Conservation (phyloP, 805 yeast species). For the Millerozyma acaciae region DNA sequence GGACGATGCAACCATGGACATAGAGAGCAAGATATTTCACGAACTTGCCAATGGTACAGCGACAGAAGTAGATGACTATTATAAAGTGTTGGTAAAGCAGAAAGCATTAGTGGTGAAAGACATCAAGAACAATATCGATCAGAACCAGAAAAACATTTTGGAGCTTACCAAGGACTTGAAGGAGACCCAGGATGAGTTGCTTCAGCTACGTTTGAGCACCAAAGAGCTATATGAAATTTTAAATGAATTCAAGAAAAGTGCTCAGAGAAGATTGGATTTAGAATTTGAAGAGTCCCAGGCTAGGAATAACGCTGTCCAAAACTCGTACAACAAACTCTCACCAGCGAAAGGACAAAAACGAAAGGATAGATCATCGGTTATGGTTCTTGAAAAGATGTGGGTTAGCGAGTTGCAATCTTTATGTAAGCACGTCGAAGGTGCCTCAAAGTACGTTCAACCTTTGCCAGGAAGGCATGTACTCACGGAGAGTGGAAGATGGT, state of each 20-base stretch:
- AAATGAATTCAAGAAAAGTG: conserved; percentile 55
- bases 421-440: conserved; percentile 86
- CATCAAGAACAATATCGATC: conserved; percentile 54
- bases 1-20: conserved; percentile 8
- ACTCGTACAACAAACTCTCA: conserved; percentile 9
- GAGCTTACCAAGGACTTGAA: conserved; percentile 58
- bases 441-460: conserved; percentile 72
- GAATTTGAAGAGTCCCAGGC: conserved; percentile 30
- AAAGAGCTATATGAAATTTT: conserved; percentile 58
- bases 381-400: conserved; percentile 80
- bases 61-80: conserved; percentile 65
- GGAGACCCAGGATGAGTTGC: conserved; percentile 61
- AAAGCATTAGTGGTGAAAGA: conserved; percentile 50
- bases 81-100: conserved; percentile 48
- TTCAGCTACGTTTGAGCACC: conserved; percentile 56
- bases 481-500: conserved; percentile 80
- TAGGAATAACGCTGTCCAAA: conserved; percentile 7
- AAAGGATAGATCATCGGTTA: conserved; percentile 63
- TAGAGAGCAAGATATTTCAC: conserved; percentile 17
- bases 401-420: conserved; percentile 63
- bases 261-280: conserved; percentile 50
- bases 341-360: conserved; percentile 14
- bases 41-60: conserved; percentile 66
- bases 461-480: conserved; percentile 77
- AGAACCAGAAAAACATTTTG: conserved; percentile 59